A percentile compares a stretch with the other conserved stretches of the same genome.
These are phyloP conservation scores for Monosporascus sp. DNA, from an alignment of 2,329 filamentous ascomycete species.

Conservation along the genomic window DNA sequence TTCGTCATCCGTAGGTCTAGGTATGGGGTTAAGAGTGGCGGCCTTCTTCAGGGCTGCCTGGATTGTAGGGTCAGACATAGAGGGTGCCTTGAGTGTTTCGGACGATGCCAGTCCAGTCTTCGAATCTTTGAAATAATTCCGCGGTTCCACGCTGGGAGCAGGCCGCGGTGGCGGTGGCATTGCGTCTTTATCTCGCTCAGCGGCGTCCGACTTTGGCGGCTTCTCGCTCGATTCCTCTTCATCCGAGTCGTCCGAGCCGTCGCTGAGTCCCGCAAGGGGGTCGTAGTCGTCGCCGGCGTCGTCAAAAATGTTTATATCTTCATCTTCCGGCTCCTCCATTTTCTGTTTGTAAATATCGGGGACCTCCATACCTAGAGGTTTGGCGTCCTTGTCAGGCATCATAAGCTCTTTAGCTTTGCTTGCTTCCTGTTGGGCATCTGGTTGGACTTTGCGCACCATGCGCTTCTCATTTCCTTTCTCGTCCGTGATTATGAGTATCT, in stretches of 20 bases:
- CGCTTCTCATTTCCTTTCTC: slow-evolving; percentile 62
- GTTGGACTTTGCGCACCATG: slow-evolving; percentile 52
- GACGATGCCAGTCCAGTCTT: slow-evolving; percentile 50
- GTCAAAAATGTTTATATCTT: slow-evolving; percentile 61
- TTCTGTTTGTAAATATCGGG: slow-evolving; percentile 52
- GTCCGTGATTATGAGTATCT: slow-evolving; percentile 60
- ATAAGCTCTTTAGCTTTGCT: slow-evolving; percentile 36
- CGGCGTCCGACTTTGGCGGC: slow-evolving; percentile 12
- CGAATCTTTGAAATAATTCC: slow-evolving; percentile 59
- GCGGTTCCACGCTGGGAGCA: slow-evolving; percentile 27
- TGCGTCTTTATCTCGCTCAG: slow-evolving; percentile 17
- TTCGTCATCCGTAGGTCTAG: slow-evolving; percentile 31
- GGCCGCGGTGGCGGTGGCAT: slow-evolving; percentile 45
- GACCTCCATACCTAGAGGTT: slow-evolving; percentile 60
- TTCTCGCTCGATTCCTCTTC: slow-evolving; percentile 23
- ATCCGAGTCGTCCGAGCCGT: slow-evolving; percentile 35
- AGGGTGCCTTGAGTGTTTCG: slow-evolving; percentile 44
- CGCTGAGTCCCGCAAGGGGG: slow-evolving; percentile 54
- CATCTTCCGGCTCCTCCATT: slow-evolving; percentile 43
- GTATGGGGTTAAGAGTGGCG: slow-evolving; percentile 53
- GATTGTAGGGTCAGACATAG: slow-evolving; percentile 69
- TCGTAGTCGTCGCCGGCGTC: slow-evolving; percentile 63
- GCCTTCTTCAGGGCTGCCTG: slow-evolving; percentile 83
- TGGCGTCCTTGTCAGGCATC: slow-evolving; percentile 48
- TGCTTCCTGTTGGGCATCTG: slow-evolving; percentile 27